These are phyloP conservation scores for Nicotiana tabacum DNA, from an alignment of 257 asterid species.

Conservation along the genomic window DNA sequence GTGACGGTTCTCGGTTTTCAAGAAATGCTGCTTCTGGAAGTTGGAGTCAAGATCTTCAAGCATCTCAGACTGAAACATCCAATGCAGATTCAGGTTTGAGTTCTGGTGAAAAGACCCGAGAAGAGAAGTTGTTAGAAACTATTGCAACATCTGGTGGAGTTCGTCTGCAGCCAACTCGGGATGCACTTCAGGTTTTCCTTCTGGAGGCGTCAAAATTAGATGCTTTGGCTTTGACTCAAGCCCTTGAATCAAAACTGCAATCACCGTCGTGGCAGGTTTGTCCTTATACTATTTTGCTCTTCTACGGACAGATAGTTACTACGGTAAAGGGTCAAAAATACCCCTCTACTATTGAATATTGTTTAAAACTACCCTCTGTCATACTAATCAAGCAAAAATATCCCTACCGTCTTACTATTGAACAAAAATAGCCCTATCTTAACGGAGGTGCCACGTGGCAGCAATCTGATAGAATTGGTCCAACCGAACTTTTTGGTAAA, in stretches of 20 bases:
- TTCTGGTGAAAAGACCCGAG: constrained; percentile 62
- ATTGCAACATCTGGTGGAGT: constrained; percentile 92
- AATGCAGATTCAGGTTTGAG: constrained; percentile 37
- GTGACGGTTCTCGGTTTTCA: constrained; percentile 49
- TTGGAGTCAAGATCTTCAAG: constrained; percentile 62
- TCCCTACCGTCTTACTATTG: too few relatives aligned
- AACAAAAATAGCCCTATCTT: too few relatives aligned
- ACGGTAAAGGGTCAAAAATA: not conserved
- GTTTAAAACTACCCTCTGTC: too few relatives aligned
- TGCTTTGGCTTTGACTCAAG: constrained; percentile 56
- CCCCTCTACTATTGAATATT: too few relatives aligned
- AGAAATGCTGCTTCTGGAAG: constrained; percentile 57
- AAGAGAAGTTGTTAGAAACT: constrained; percentile 80
- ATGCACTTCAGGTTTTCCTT: constrained; percentile 75
- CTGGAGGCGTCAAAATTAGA: constrained; percentile 74
- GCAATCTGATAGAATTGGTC: too few relatives aligned
- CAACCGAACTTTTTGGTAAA: too few relatives aligned
- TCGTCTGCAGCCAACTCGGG: constrained; percentile 95
- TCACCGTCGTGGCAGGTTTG: constrained; percentile 94
- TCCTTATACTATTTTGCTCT: not conserved
- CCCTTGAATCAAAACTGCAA: constrained; percentile 74
- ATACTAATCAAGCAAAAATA: too few relatives aligned
- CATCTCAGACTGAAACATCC: constrained; percentile 47
- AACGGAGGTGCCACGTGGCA: too few relatives aligned
- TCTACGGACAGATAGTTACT: not conserved